Evolutionary conservation across 768 basidiomycete species (phyloP), one percentile per base, ranked within the genome.

Genomic region (Cystobasidium onofrii): DNA sequence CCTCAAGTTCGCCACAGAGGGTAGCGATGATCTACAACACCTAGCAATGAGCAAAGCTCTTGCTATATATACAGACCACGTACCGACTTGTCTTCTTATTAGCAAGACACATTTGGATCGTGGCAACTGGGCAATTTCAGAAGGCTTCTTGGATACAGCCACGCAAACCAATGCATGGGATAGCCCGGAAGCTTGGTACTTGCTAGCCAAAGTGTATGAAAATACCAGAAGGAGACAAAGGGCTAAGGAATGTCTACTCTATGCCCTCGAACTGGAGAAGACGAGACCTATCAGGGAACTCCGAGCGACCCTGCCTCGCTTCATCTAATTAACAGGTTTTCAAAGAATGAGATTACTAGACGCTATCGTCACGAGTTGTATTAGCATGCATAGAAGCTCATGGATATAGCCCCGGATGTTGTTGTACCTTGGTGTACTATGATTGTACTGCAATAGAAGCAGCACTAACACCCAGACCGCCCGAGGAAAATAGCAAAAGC

Each of bases 181-280:
- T 80, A 86, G 90, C 1, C 87, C 93, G 0, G 95, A 98, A 80
- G 94, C 90, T 29, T 99, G 95, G 95, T 95, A 89, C 81, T 90
- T 88, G 80, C 84, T 98, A 17, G 90, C 88, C 6, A 91, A 88
- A 78, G 89, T 88, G 27, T 89, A 89, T 78, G 87, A 88, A 61
- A 79, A 88, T 76, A 91, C 90, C 78, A 88, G 86, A 1, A 85
- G 88, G 64, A 86, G 85, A 75, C 88, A 87, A 64, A 83, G 86
- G 63, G 90, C 90, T 78, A 84, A 86, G 69, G 90, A 93, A 80
- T 90, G 89, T 78, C 82, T 94, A 73, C 83, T 82, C 55, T 86
- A 83, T 76, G 92, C 92, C 20, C 80, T 95, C 64, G 76, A 79
- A 64, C 76, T 85, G 66, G 83, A 84, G 75, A 77, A 81, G 76